Base-by-base conservation (phyloP, 1,284 basidiomycete species). In the Sutorius eximius region DNA sequence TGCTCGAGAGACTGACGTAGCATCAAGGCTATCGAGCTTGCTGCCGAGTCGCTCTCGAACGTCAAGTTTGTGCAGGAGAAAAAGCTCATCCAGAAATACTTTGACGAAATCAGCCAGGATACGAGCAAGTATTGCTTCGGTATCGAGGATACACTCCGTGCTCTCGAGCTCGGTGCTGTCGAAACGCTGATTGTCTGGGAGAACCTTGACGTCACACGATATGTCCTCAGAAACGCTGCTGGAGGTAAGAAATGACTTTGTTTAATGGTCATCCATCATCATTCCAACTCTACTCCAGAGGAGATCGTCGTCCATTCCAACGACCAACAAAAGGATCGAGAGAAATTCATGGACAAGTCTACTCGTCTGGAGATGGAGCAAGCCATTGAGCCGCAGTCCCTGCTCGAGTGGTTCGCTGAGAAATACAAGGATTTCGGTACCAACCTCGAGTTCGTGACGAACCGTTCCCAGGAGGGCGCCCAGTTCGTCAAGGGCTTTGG, bases 1-100 rank as follows among this genome's bases (percentile, higher is more conserved):
- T 29, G 8, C 27, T 15, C n/a, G 22, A 22, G 11, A 32, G 1
- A 27, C 42, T 73, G 22, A 69, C 33, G 22, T 2, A 1, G 20
- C 56, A 22, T 45, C 5, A 72, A 97, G 90, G 96, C 96, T 11
- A 99, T 99, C 64, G 96, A 99, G 72, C 84, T 99, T 47, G 91
- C 96, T 0, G 91, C 93, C 2, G 96, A 99, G 74, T 93, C 94
- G 7, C 84, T 99, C 27, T 87, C 92, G 43, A 98, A 98, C 72
- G 97, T 99, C 80, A 99, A 99, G 73, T 99, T 99, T 65, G 95
- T 99, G 16, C 96, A 99, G 75, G 96, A 99, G 81, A 99, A 99
- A 82, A 90, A 82, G 72, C 85, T 98, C 43, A 97, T 98, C 65
- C 95, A 98, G 71, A 93, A 86, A 72, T 99, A 98, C 81, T 98